A percentile compares a stretch with the other conserved stretches of the same genome.
These are phyloP conservation scores for Vicia faba DNA, from an alignment of 306 rosid species.

Conservation along the genomic window DNA sequence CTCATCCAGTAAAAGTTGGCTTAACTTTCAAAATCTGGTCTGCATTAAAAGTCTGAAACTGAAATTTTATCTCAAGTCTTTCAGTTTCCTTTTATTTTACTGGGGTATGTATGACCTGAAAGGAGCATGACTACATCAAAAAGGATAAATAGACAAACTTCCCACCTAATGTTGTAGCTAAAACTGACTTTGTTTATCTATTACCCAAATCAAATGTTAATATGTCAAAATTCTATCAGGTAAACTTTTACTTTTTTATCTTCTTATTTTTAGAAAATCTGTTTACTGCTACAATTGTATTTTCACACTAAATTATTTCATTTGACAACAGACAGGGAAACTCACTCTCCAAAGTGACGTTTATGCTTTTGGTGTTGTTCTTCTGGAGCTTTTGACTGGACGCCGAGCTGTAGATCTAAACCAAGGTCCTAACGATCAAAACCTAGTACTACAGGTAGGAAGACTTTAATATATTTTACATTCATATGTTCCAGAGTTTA, in stretches of 20 bases:
- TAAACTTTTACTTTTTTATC: background rate
- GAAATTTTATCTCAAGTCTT: conserved; percentile 24
- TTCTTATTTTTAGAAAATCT: background rate
- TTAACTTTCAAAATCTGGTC: conserved; percentile 17
- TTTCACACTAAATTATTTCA: conserved; percentile 14
- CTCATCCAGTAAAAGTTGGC: conserved; percentile 25
- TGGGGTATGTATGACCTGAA: conserved; percentile 17
- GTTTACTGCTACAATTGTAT: background rate
- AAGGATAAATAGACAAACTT: conserved; percentile 2
- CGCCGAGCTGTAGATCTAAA: conserved; percentile 90
- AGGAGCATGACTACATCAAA: conserved; percentile 22
- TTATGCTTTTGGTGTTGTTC: conserved; percentile 98
- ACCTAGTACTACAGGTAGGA: conserved; percentile 86
- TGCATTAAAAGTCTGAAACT: conserved; percentile 23
- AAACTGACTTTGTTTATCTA: conserved; percentile 7
- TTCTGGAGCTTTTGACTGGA: conserved; percentile 93
- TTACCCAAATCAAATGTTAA: conserved; percentile 27
- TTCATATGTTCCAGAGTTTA: background rate
- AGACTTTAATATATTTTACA: conserved; percentile 26
- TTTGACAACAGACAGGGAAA: conserved; percentile 80
- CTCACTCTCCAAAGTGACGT: conserved; percentile 95
- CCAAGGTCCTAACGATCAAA: conserved; percentile 90
- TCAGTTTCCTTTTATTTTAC: conserved; percentile 23
- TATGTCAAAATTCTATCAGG: conserved; percentile 5
- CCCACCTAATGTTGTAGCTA: background rate